Evolutionary conservation across 495 filamentous ascomycete species (phyloP).

Genomic region (Penicillium riverlandense): DNA sequence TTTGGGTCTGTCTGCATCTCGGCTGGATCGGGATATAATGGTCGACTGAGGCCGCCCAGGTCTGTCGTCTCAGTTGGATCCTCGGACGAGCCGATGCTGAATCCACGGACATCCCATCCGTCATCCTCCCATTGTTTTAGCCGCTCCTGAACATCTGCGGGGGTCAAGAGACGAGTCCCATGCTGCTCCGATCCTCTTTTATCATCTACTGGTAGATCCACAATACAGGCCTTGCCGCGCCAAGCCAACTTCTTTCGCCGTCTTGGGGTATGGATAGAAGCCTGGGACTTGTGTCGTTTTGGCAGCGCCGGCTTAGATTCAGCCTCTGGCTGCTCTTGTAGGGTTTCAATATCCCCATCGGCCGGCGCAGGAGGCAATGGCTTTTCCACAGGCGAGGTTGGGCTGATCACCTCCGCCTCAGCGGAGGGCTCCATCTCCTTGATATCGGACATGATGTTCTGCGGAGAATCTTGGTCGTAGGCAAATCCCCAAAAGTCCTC

Average conservation of each 20-base stretch:
- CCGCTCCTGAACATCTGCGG: slow-evolving; percentile 55
- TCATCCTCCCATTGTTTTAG: slow-evolving; percentile 62
- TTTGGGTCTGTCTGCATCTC: slow-evolving; percentile 51
- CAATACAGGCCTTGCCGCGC: slow-evolving; percentile 67
- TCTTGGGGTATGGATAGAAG: slow-evolving; percentile 20
- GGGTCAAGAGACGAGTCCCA: slow-evolving; percentile 51
- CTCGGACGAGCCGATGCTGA: slow-evolving; percentile 48
- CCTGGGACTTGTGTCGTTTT: slow-evolving; percentile 1
- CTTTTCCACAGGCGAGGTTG: slow-evolving; percentile 29
- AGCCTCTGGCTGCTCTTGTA: too few species aligned
- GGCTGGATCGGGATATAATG: slow-evolving; percentile 60
- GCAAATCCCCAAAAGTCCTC: slow-evolving; percentile 47
- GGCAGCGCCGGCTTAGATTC: too few species aligned
- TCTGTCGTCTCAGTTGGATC: slow-evolving; percentile 20
- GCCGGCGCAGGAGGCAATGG: slow-evolving; percentile 40
- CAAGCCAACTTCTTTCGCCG: slow-evolving; percentile 45
- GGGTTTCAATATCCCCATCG: background rate
- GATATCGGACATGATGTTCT: slow-evolving; percentile 27
- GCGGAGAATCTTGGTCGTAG: slow-evolving; percentile 34
- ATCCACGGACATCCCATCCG: slow-evolving; percentile 71
- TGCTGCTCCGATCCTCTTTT: slow-evolving; percentile 49
- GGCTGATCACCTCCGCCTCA: slow-evolving; percentile 4
- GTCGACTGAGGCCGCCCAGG: slow-evolving; percentile 56
- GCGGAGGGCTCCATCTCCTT: slow-evolving; percentile 18
- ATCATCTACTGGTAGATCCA: slow-evolving; percentile 64